Base-by-base conservation (phyloP, 2,329 filamentous ascomycete genomes). In the Aureobasidium pullulans region DNA sequence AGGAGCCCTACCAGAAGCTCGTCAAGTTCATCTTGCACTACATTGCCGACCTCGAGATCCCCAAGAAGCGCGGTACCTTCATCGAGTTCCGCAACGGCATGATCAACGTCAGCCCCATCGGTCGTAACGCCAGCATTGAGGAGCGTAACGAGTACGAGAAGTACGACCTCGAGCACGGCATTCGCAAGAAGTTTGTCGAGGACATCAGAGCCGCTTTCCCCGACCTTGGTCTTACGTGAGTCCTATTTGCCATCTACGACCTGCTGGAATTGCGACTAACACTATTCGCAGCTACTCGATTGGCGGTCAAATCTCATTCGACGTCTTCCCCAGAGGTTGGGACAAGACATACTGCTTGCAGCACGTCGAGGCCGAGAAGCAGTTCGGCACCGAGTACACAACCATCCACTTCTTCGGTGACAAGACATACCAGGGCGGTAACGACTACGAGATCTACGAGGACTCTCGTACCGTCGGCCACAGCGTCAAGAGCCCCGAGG, bases 351-450 rank as follows among this genome's bases (percentile, higher is more conserved):
- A 96, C 82, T 96, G 92, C 78, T 81, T 97, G 66, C 80, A 84
- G 67, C 92, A 96, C 75, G 79, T 97, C 63, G 90, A 94, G 77
- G 82, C 82, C 64, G 92, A 96, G 74, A 72, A 75, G 16, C 65
- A 73, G 72, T 79, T 82, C 42, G 86, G 87, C 63, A 79, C 95
- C 64, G 77, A 85, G 28, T 97, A 93, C 80, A 89, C 84, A 66
- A 93, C 84, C 46, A 88, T 97, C 67, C 94, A 97, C 80, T 97
- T 97, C 83, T 99, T 97, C 69, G 94, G 94, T 65, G 94, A 99
- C 81, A 99, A 97, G 86, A 89, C 89, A 29, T 86, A 84, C 71
- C 76, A 86, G 73, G 93, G 94, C 64, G 94, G 94, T 63, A 99
- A 97, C 74, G 94, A 99, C 76, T 93, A 86, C 72, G 93, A 97